Percentiles rank a stretch among this genome's conserved stretches.
Conservation (phyloP, 805 yeast species). For the Wickerhamomyces queroliae region DNA sequence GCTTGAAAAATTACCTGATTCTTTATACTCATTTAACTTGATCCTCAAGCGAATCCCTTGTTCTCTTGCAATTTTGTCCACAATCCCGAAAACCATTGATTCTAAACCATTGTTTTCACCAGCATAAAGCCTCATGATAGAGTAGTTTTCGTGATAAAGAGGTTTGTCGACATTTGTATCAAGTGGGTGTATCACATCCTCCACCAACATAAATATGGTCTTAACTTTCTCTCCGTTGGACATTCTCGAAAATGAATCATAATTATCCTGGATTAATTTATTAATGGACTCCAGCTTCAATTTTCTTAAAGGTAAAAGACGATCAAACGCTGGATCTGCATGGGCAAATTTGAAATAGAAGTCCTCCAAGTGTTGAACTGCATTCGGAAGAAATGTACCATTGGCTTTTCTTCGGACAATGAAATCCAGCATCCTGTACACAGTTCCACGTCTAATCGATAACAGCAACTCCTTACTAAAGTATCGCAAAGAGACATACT, state of each 20-base stretch:
- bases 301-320: not conserved
- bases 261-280: too few species aligned
- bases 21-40: not conserved
- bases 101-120: not conserved
- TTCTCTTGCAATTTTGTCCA: not conserved
- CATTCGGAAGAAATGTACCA: too few species aligned
- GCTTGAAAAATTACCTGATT: not conserved
- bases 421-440: not conserved
- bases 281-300: not conserved
- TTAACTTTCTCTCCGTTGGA: too few species aligned
- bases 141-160: not conserved
- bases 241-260: not conserved
- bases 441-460: not conserved
- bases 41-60: not conserved
- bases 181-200: not conserved
- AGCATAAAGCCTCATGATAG: not conserved
- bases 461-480: not conserved
- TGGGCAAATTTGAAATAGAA: not conserved
- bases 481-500: not conserved
- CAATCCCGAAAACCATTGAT: not conserved
- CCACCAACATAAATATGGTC: too few species aligned
- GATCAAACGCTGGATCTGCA: not conserved
- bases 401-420: too few species aligned
- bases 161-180: too few species aligned
- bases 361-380: not conserved